Evolutionary conservation across 441 rosid species (phyloP).

Genomic region (Populus trichocarpa): DNA sequence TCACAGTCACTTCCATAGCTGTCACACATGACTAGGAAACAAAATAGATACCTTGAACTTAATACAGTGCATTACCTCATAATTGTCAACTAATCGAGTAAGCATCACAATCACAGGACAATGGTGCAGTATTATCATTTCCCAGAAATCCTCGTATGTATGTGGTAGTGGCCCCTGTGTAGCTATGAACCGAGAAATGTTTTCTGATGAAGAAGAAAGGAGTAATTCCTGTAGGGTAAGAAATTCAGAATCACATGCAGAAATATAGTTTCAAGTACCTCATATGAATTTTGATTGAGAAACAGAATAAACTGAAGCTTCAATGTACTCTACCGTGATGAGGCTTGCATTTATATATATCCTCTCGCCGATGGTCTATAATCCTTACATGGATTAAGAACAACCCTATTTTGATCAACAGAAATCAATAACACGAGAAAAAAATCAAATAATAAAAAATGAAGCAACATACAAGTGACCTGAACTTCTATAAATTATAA

Average conservation of each 20-base stretch:
- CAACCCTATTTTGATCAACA: conserved; percentile 73
- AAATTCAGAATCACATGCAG: not conserved
- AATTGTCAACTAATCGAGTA: conserved; percentile 64
- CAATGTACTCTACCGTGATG: conserved; percentile 34
- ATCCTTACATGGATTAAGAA: conserved; percentile 65
- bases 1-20: not conserved
- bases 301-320: too few species aligned
- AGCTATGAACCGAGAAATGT: conserved; percentile 68
- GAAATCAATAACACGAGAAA: conserved; percentile 16
- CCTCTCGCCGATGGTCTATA: conserved; percentile 58
- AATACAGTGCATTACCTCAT: conserved; percentile 40
- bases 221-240: conserved; percentile 1
- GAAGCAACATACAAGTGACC: not conserved
- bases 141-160: conserved; percentile 88
- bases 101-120: conserved; percentile 86
- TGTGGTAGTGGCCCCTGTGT: conserved; percentile 70
- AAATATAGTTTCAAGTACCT: conserved; percentile 1
- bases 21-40: not conserved
- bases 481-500: not conserved
- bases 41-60: conserved; percentile 8
- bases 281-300: not conserved
- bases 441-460: conserved; percentile 1
- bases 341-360: conserved; percentile 78
- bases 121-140: conserved; percentile 71
- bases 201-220: conserved; percentile 46